Conservation (phyloP, 441 rosid genomes). For the Jatropha multifida region DNA sequence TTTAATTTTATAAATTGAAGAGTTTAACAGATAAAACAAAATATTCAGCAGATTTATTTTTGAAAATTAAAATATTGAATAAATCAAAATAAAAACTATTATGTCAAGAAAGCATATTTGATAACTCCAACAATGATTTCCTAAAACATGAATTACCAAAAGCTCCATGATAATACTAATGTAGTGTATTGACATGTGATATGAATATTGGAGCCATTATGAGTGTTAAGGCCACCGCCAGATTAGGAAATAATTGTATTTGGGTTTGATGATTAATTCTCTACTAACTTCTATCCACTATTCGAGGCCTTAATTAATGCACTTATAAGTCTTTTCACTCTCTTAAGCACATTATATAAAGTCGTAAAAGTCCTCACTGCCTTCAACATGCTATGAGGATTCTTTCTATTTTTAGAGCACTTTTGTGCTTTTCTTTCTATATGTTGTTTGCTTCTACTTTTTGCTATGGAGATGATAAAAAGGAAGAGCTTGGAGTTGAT, state of each 20-base stretch:
- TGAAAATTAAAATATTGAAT: too few species aligned
- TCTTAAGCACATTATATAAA: neutral
- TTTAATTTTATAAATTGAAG: too few species aligned
- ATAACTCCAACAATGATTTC: too few species aligned
- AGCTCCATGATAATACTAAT: too few species aligned
- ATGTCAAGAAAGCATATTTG: too few species aligned
- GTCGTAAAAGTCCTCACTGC: neutral
- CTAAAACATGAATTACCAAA: too few species aligned
- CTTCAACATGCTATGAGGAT: neutral
- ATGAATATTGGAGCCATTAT: neutral
- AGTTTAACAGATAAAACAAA: too few species aligned
- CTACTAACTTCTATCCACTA: neutral
- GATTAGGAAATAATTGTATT: neutral
- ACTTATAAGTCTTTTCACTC: neutral
- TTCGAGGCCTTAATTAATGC: neutral
- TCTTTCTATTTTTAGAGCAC: neutral
- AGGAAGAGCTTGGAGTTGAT: neutral
- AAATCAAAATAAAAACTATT: too few species aligned
- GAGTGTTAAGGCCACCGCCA: neutral
- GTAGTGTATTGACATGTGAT: too few species aligned
- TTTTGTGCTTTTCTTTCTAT: neutral
- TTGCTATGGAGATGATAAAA: neutral
- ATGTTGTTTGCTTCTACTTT: neutral
- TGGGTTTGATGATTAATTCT: neutral
- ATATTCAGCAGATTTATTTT: too few species aligned